These are phyloP conservation scores for Heimioporus punctisporus DNA, from an alignment of 1,284 basidiomycete genomes.

Conservation along the genomic window DNA sequence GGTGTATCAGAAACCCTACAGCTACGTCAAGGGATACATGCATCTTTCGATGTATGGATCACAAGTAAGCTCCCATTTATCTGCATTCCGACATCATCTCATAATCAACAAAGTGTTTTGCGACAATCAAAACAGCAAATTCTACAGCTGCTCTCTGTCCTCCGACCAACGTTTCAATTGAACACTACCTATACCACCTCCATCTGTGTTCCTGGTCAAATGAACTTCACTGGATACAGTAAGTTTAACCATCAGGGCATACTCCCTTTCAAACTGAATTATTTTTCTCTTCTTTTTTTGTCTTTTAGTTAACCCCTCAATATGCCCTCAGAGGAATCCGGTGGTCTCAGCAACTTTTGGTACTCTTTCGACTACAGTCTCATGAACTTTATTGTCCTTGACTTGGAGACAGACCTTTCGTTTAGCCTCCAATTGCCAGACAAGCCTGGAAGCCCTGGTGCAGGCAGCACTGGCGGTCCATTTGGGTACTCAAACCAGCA, in stretches of 20 bases:
- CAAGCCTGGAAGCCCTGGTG: slow-evolving; percentile 13
- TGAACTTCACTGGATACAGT: slow-evolving; percentile 32
- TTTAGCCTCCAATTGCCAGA: slow-evolving; percentile 26
- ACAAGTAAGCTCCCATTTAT: slow-evolving; percentile 57
- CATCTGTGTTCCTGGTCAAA: slow-evolving; percentile 28
- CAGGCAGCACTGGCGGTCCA: slow-evolving; percentile 22
- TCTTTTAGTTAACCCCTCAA: slow-evolving; percentile 23
- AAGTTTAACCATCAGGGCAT: not conserved
- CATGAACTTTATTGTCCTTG: slow-evolving; percentile 25
- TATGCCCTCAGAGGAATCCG: slow-evolving; percentile 31
- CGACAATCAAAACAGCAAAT: slow-evolving; percentile 91
- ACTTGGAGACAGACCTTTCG: slow-evolving; percentile 27
- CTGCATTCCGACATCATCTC: not conserved
- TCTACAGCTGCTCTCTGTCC: slow-evolving; percentile 85
- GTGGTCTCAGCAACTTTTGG: slow-evolving; percentile 31
- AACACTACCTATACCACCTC: slow-evolving; percentile 29
- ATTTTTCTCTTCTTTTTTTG: not conserved
- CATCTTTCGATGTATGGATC: slow-evolving; percentile 96
- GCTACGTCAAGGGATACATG: slow-evolving; percentile 95
- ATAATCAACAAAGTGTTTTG: slow-evolving; percentile 60
- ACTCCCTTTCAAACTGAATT: no score
- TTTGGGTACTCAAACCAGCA: slow-evolving; percentile 30
- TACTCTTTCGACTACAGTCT: slow-evolving; percentile 34
- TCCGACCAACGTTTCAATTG: slow-evolving; percentile 94
- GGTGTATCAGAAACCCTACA: no score